phyloP scores from a whole-genome alignment of 225 moss, liverwort and hornwort species.

The Bryum argenteum region DNA sequence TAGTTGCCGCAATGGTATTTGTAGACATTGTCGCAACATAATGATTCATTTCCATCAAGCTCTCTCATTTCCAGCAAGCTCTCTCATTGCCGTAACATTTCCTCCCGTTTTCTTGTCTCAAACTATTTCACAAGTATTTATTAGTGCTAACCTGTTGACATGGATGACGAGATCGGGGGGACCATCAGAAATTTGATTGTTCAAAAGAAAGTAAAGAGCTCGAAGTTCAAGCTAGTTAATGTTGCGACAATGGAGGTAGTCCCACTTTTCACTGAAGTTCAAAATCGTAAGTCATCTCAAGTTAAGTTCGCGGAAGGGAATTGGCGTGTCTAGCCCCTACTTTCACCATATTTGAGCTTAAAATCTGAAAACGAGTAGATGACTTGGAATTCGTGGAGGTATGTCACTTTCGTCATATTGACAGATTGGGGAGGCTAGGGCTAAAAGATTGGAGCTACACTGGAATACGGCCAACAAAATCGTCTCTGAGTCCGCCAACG shows the following conservation, averaged over 20 bases:
- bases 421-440: not conserved
- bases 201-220: not conserved
- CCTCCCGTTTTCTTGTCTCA: not conserved
- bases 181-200: not conserved
- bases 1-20: slow-evolving; percentile 23
- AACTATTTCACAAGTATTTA: not conserved
- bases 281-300: not conserved
- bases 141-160: not conserved
- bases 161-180: not conserved
- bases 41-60: slow-evolving; percentile 14
- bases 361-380: not conserved
- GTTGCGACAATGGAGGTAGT: not conserved
- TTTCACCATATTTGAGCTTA: not conserved
- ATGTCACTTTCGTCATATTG: too few relatives aligned
- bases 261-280: not conserved
- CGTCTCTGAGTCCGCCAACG: slow-evolving; percentile 33
- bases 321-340: not conserved
- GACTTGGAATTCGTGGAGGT: not conserved
- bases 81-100: not conserved
- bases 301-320: not conserved
- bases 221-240: too few relatives aligned
- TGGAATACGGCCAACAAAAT: slow-evolving; percentile 60
- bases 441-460: slow-evolving; percentile 26
- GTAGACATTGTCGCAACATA: slow-evolving; percentile 28
- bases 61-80: not conserved